A percentile compares a stretch with the other conserved stretches of the same genome.
Evolutionary conservation across 148 eudicot species (phyloP).

Genomic region (Rhododendron kiyosumense): DNA sequence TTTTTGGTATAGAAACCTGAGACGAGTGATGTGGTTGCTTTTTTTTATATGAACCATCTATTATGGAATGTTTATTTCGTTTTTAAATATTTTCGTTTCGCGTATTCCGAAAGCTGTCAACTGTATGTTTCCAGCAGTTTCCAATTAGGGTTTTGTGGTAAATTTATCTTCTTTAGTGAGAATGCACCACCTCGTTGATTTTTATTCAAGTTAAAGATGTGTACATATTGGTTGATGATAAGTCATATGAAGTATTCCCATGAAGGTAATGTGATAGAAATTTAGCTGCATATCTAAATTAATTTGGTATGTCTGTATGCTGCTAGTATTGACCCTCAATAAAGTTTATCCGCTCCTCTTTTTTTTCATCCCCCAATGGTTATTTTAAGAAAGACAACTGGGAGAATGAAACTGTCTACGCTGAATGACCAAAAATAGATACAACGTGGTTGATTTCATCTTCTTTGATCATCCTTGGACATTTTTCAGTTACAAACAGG

Average conservation of each 20-base stretch:
- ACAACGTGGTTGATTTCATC: background rate
- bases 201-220: too few relatives aligned
- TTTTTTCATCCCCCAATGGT: background rate
- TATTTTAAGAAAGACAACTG: background rate
- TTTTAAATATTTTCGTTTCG: background rate
- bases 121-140: background rate
- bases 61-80: background rate
- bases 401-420: background rate
- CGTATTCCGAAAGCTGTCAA: background rate
- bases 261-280: background rate
- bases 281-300: background rate
- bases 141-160: background rate
- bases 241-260: background rate
- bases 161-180: conserved; percentile 2
- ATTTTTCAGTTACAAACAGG: background rate
- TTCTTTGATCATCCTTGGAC: background rate
- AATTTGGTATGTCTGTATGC: background rate
- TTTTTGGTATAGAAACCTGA: background rate
- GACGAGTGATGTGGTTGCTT: background rate
- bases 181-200: background rate
- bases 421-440: background rate
- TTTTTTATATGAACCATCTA: background rate
- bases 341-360: background rate
- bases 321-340: background rate
- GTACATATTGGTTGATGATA: background rate